These are phyloP conservation scores for Bocquillonia castaneifolia DNA, from an alignment of 441 rosid species.

Conservation along the genomic window DNA sequence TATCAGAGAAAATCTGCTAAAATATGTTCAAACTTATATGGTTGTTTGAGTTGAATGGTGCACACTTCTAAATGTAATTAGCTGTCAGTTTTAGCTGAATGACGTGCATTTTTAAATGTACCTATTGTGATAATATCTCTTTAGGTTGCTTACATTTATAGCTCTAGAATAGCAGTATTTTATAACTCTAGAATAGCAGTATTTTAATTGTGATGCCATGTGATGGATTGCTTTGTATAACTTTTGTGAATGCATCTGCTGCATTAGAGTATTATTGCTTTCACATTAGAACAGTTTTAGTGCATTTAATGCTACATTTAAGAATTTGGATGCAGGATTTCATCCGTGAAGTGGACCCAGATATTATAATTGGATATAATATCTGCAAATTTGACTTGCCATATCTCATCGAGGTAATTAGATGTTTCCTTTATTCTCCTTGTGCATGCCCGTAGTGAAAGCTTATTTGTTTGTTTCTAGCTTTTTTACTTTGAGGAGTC, in stretches of 20 bases:
- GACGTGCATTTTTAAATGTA: not conserved
- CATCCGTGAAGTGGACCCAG: constrained; percentile 88
- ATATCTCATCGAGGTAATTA: constrained; percentile 85
- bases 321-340: constrained; percentile 62
- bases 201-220: not conserved
- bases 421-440: constrained; percentile 16
- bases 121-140: not conserved
- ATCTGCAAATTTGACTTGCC: constrained; percentile 99
- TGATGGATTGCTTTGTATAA: not conserved
- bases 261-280: not conserved
- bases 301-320: constrained; percentile 14
- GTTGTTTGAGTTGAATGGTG: too few species aligned
- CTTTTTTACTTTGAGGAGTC: not conserved
- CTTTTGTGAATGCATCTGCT: not conserved
- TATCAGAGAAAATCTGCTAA: too few species aligned
- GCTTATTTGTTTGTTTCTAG: not conserved
- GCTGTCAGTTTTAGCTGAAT: not conserved
- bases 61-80: too few species aligned
- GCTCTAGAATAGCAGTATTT: not conserved
- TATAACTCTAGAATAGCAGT: not conserved
- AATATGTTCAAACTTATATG: too few species aligned
- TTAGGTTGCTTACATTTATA: not conserved
- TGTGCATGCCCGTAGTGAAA: not conserved
- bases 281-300: not conserved
- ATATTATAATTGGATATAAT: constrained; percentile 93